Conservation (phyloP, 2,329 filamentous ascomycete species). For the Trichophyton mentagrophytes region DNA sequence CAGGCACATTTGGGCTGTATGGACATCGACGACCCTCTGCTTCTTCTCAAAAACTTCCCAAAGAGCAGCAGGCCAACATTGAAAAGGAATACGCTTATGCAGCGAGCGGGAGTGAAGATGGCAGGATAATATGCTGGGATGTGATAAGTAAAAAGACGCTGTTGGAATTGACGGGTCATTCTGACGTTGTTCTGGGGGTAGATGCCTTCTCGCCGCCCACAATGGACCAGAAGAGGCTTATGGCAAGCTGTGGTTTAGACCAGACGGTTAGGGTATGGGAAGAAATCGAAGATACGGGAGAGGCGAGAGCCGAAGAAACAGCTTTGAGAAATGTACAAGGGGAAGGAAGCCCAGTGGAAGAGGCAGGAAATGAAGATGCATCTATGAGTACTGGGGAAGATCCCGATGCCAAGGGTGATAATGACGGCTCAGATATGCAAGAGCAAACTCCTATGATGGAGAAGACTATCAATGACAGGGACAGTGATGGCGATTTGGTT, state of each 20-base stretch:
- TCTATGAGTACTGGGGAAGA: neutral
- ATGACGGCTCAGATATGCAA: neutral
- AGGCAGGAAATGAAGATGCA: neutral
- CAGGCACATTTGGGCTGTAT: constrained; percentile 66
- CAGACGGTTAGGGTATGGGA: constrained; percentile 51
- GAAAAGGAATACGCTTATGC: constrained; percentile 47
- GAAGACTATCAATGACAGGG: neutral
- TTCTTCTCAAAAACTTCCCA: constrained; percentile 10
- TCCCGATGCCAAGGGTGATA: neutral
- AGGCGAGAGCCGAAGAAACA: neutral
- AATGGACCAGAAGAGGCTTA: constrained; percentile 33
- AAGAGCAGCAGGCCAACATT: neutral
- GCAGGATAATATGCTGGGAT: constrained; percentile 77
- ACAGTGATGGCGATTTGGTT: neutral
- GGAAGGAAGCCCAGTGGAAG: neutral
- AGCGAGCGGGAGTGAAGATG: constrained; percentile 72
- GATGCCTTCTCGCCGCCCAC: constrained; percentile 39
- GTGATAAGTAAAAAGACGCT: constrained; percentile 72
- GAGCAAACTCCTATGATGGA: neutral
- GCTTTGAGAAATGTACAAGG: neutral
- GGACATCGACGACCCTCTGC: constrained; percentile 16
- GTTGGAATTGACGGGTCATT: constrained; percentile 49
- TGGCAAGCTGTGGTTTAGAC: constrained; percentile 53
- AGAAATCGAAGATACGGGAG: constrained; percentile 19
- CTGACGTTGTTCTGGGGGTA: constrained; percentile 47